Evolutionary conservation across 2,329 filamentous ascomycete species (phyloP).

Genomic region (Atkinsonella hypoxylon): DNA sequence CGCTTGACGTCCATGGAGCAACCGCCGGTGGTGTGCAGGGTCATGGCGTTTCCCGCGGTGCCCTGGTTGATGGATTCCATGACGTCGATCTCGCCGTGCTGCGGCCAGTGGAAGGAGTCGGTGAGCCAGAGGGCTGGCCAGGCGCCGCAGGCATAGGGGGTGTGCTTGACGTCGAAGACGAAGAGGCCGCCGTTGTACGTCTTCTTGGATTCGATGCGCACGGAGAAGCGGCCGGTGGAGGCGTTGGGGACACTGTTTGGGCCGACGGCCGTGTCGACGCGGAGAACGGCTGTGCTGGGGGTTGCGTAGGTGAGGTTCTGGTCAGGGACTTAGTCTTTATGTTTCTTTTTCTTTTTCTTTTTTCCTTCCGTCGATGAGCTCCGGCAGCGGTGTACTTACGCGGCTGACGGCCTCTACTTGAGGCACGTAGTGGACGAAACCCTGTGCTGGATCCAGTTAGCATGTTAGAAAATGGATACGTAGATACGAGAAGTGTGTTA

Average conservation of each 20-base stretch:
- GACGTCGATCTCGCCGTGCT: constrained; percentile 52
- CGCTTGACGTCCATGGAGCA: constrained; percentile 44
- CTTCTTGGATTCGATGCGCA: constrained; percentile 48
- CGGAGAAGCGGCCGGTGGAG: constrained; percentile 48
- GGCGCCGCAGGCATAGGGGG: constrained; percentile 49
- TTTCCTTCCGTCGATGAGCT: too few species aligned
- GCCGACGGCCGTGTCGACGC: constrained; percentile 47
- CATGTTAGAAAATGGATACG: background rate
- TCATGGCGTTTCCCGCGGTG: constrained; percentile 43
- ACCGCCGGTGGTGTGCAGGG: constrained; percentile 41
- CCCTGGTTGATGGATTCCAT: constrained; percentile 47
- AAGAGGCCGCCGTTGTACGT: constrained; percentile 54
- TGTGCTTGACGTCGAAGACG: constrained; percentile 53
- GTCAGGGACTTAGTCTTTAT: background rate
- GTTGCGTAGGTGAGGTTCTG: constrained; percentile 54
- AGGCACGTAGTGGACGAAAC: constrained; percentile 43
- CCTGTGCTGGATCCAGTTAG: constrained; percentile 21
- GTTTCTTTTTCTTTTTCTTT: too few species aligned
- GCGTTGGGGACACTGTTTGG: constrained; percentile 35
- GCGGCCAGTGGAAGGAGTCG: constrained; percentile 49
- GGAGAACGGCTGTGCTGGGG: constrained; percentile 38
- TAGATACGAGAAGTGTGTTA: constrained; percentile 12
- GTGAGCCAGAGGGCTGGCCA: constrained; percentile 58
- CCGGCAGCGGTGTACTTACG: constrained; percentile 19
- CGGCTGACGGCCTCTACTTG: constrained; percentile 26